Percentiles rank a stretch among this genome's conserved stretches.
phyloP scores from a whole-genome alignment of 2,329 filamentous ascomycete genomes.

The Ambrosiella xylebori region DNA sequence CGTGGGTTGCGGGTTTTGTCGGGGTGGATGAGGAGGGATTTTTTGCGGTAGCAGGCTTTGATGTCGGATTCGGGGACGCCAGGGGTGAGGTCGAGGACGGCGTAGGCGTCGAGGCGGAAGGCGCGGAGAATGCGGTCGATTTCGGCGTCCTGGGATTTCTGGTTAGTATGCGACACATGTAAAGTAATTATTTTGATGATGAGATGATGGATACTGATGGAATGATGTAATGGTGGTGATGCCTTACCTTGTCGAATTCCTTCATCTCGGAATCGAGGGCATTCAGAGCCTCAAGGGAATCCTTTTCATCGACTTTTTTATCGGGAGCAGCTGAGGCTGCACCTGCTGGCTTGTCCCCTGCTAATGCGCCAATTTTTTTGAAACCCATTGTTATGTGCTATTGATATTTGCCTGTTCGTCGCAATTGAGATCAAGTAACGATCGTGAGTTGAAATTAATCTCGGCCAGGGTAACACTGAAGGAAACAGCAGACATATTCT shows the following conservation, averaged over 20 bases:
- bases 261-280: slow-evolving; percentile 70
- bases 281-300: slow-evolving; percentile 47
- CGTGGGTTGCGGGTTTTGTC: slow-evolving; percentile 88
- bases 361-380: slow-evolving; percentile 10
- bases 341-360: neutral
- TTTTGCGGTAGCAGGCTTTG: slow-evolving; percentile 84
- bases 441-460: too few species aligned
- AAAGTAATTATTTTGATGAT: neutral
- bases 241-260: slow-evolving; percentile 66
- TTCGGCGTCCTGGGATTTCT: slow-evolving; percentile 55
- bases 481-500: neutral
- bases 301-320: slow-evolving; percentile 34
- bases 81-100: slow-evolving; percentile 86
- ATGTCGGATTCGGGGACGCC: slow-evolving; percentile 93
- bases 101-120: slow-evolving; percentile 67
- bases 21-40: slow-evolving; percentile 96
- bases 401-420: too few species aligned
- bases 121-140: slow-evolving; percentile 87
- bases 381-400: slow-evolving; percentile 8
- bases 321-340: too few species aligned
- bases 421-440: too few species aligned
- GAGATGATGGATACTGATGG: neutral
- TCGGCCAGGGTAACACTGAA: too few species aligned
- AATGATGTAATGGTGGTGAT: neutral
- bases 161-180: slow-evolving; percentile 5